Percentiles rank a stretch among this genome's conserved stretches.
These are phyloP conservation scores for Logfia minima DNA, from an alignment of 129 eudicot genomes.

Conservation along the genomic window DNA sequence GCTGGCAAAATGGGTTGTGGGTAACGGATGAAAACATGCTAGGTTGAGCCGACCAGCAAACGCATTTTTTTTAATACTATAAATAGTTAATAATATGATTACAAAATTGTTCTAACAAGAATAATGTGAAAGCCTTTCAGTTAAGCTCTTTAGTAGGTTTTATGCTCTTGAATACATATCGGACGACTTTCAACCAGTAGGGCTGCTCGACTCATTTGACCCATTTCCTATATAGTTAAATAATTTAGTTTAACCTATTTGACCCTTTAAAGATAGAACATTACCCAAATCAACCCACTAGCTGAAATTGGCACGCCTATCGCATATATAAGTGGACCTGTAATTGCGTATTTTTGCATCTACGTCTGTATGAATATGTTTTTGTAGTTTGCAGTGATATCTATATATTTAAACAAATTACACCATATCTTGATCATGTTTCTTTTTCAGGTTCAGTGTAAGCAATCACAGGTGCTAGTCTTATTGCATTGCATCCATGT, in stretches of 20 bases:
- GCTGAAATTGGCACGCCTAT: neutral
- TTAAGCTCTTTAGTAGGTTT: neutral
- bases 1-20: neutral
- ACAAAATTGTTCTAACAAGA: neutral
- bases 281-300: neutral
- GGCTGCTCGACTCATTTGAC: neutral
- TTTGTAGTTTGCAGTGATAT: neutral
- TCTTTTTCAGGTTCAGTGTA: conserved; percentile 24
- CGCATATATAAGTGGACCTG: neutral
- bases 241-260: neutral
- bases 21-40: neutral
- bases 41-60: neutral
- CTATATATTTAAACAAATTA: neutral
- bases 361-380: neutral
- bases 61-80: neutral
- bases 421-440: neutral
- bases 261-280: neutral
- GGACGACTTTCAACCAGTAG: neutral
- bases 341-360: neutral
- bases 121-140: neutral
- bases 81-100: neutral
- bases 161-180: neutral
- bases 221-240: neutral
- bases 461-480: conserved; percentile 13
- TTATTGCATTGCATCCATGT: neutral